Evolutionary conservation across 805 yeast species (phyloP).

Genomic region (Ogataea minuta): DNA sequence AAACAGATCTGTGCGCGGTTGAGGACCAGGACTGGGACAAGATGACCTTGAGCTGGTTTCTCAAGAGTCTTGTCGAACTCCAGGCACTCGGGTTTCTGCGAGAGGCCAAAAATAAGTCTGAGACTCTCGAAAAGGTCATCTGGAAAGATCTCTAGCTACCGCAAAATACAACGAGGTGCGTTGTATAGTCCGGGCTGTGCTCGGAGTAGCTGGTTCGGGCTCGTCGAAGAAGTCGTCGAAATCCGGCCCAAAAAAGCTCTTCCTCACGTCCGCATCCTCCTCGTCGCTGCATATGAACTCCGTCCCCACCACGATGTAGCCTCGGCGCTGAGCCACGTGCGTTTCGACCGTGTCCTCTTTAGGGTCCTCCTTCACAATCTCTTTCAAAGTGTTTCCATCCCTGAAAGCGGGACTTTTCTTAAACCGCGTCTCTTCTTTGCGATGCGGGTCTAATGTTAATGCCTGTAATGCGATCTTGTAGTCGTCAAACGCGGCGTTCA

Average conservation of each 20-base stretch:
- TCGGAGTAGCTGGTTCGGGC: background rate
- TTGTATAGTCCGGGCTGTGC: slow-evolving; percentile 6
- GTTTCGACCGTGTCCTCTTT: background rate
- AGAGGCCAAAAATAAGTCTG: slow-evolving; percentile 58
- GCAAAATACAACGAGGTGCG: slow-evolving; percentile 25
- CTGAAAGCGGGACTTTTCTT: slow-evolving; percentile 17
- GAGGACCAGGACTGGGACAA: slow-evolving; percentile 58
- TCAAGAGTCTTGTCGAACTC: slow-evolving; percentile 71
- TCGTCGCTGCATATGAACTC: slow-evolving; percentile 9
- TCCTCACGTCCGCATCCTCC: slow-evolving; percentile 6
- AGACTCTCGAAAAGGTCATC: slow-evolving; percentile 62
- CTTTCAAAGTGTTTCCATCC: slow-evolving; percentile 13
- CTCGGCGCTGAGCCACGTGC: slow-evolving; percentile 3
- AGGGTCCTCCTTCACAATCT: slow-evolving; percentile 8
- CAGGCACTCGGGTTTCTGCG: slow-evolving; percentile 66
- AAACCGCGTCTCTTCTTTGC: slow-evolving; percentile 4
- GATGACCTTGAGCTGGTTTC: slow-evolving; percentile 65
- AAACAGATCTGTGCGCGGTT: background rate
- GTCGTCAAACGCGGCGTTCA: slow-evolving; percentile 27
- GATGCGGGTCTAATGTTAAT: slow-evolving; percentile 10
- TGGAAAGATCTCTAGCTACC: slow-evolving; percentile 62
- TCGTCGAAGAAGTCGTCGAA: slow-evolving; percentile 15
- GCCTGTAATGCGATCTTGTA: slow-evolving; percentile 22
- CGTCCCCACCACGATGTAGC: slow-evolving; percentile 15
- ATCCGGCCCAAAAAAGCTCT: slow-evolving; percentile 11